phyloP scores from a whole-genome alignment of 2,329 filamentous ascomycete genomes.

The Cytospora leucostoma region DNA sequence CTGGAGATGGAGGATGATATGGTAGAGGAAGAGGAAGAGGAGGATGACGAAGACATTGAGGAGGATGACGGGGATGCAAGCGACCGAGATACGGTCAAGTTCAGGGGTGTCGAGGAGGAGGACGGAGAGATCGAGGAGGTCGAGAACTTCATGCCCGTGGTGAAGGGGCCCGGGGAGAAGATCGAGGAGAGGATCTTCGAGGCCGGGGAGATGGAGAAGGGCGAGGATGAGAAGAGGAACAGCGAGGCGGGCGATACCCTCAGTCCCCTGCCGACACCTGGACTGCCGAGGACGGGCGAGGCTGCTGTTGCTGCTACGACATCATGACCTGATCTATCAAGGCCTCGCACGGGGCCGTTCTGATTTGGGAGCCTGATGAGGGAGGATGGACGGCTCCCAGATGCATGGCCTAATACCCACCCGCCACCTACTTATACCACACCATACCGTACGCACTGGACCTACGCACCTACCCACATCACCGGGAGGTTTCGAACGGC shows the following conservation, averaged over 20 bases:
- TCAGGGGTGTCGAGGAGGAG: conserved; percentile 45
- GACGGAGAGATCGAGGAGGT: conserved; percentile 49
- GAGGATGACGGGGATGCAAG: conserved; percentile 34
- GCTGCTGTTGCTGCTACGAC: background rate
- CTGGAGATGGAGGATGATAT: conserved; percentile 32
- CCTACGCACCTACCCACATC: background rate
- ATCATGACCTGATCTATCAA: background rate
- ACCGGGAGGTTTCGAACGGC: background rate
- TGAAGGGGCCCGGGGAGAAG: conserved; percentile 26
- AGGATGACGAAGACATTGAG: conserved; percentile 38
- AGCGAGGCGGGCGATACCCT: background rate
- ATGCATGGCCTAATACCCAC: background rate
- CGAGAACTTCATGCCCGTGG: conserved; percentile 27
- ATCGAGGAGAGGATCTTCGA: conserved; percentile 29
- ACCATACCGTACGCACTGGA: background rate
- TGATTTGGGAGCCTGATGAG: background rate
- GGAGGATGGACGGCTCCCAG: background rate
- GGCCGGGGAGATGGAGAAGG: conserved; percentile 18
- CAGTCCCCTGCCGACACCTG: background rate
- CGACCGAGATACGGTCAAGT: conserved; percentile 53
- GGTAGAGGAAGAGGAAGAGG: conserved; percentile 46
- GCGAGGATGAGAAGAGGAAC: background rate
- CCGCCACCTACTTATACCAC: background rate
- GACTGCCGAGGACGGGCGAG: background rate
- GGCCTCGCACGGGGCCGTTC: background rate